A percentile compares a stretch with the other conserved stretches of the same genome.
phyloP scores from a whole-genome alignment of 768 basidiomycete genomes.

The Boletus reticulatus region DNA sequence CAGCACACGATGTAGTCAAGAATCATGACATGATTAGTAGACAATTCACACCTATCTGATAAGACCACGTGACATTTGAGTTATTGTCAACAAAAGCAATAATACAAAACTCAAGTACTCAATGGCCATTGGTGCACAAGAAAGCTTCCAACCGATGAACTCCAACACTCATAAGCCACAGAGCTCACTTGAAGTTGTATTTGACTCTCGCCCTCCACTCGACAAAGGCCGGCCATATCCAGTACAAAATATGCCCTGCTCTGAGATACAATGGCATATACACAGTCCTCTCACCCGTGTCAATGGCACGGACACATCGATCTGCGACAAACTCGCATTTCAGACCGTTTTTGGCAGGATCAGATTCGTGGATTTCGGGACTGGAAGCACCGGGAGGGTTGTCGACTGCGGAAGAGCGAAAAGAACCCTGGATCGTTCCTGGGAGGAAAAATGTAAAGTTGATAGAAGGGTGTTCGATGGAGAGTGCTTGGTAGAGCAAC shows the following conservation, averaged over 20 bases:
- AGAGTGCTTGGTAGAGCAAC: slow-evolving; percentile 71
- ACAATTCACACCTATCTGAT: neutral
- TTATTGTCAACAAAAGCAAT: neutral
- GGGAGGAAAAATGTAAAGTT: slow-evolving; percentile 62
- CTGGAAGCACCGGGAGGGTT: slow-evolving; percentile 31
- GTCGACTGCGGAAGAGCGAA: slow-evolving; percentile 80
- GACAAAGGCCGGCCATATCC: slow-evolving; percentile 57
- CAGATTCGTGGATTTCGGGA: slow-evolving; percentile 37
- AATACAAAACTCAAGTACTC: neutral
- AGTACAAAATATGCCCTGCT: slow-evolving; percentile 56
- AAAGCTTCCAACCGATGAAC: neutral
- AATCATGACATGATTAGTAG: neutral
- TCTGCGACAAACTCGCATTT: slow-evolving; percentile 59
- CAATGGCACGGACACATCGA: slow-evolving; percentile 59
- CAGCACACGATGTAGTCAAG: neutral
- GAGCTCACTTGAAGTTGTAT: slow-evolving; percentile 50
- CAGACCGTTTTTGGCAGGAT: slow-evolving; percentile 59
- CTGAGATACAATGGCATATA: slow-evolving; percentile 53
- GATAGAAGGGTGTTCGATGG: slow-evolving; percentile 76
- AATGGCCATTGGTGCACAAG: neutral
- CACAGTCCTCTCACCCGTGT: slow-evolving; percentile 52
- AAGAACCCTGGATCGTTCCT: slow-evolving; percentile 70
- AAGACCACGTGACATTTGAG: neutral
- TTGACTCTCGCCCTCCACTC: slow-evolving; percentile 60
- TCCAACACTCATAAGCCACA: neutral